Percentiles rank a stretch among this genome's conserved stretches.
phyloP scores from a whole-genome alignment of 257 asterid species.

The Penstemon barbatus region DNA sequence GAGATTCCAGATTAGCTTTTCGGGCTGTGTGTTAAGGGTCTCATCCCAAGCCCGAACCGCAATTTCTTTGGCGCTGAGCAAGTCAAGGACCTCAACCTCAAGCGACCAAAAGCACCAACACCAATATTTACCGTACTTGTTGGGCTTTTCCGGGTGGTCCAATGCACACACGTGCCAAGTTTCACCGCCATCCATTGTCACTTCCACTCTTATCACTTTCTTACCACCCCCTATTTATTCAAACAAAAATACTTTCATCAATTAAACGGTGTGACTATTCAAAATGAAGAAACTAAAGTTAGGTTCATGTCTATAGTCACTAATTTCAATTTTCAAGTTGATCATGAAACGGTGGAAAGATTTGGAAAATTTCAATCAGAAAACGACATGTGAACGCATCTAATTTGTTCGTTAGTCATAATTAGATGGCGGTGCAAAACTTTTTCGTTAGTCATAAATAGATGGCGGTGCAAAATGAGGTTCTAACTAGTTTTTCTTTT shows the following conservation, averaged over 20 bases:
- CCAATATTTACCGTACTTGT: slow-evolving; percentile 84
- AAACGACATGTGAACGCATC: too few relatives aligned
- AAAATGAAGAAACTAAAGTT: not conserved
- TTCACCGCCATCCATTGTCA: slow-evolving; percentile 87
- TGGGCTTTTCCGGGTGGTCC: slow-evolving; percentile 74
- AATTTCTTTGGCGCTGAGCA: slow-evolving; percentile 79
- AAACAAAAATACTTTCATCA: not conserved
- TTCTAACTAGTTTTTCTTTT: too few relatives aligned
- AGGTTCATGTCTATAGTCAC: too few relatives aligned
- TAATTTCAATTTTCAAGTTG: too few relatives aligned
- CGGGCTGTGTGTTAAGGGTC: slow-evolving; percentile 89
- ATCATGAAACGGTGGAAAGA: too few relatives aligned
- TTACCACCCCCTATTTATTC: slow-evolving; percentile 76
- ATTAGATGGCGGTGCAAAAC: too few relatives aligned
- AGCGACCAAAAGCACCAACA: slow-evolving; percentile 97
- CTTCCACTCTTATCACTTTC: slow-evolving; percentile 89
- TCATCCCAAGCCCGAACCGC: slow-evolving; percentile 95
- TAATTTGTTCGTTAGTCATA: too few relatives aligned
- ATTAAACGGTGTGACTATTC: not conserved
- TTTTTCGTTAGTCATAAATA: too few relatives aligned
- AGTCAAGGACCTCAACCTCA: slow-evolving; percentile 79
- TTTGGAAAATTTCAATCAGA: too few relatives aligned
- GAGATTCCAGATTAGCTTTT: slow-evolving; percentile 87
- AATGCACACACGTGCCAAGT: slow-evolving; percentile 64
- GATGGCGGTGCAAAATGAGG: too few relatives aligned